phyloP scores from a whole-genome alignment of 2,329 filamentous ascomycete species.

The Myotisia sp. region DNA sequence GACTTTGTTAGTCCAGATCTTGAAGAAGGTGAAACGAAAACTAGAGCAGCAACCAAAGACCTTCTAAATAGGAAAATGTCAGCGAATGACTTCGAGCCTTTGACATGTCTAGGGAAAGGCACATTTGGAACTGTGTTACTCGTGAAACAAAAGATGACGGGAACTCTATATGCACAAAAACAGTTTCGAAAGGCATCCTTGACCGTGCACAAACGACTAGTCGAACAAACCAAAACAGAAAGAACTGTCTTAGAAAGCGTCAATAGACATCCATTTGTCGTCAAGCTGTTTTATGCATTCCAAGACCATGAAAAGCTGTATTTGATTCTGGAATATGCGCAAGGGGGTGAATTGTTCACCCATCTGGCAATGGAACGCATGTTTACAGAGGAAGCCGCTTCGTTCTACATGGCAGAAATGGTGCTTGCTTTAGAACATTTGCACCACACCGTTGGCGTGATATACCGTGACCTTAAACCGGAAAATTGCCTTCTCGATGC shows the following conservation, averaged over 20 bases:
- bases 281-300: slow-evolving; percentile 96
- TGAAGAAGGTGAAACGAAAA: slow-evolving; percentile 30
- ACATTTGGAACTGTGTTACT: slow-evolving; percentile 90
- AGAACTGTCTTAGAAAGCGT: slow-evolving; percentile 88
- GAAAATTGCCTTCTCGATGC: slow-evolving; percentile 91
- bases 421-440: slow-evolving; percentile 85
- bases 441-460: slow-evolving; percentile 79
- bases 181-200: slow-evolving; percentile 96
- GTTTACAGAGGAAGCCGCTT: slow-evolving; percentile 77
- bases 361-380: slow-evolving; percentile 87
- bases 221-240: slow-evolving; percentile 96
- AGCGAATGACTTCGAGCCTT: slow-evolving; percentile 72
- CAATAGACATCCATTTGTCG: slow-evolving; percentile 91
- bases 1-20: slow-evolving; percentile 62
- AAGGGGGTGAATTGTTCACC: slow-evolving; percentile 93
- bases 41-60: too few relatives aligned
- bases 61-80: slow-evolving; percentile 66
- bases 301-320: slow-evolving; percentile 97
- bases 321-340: slow-evolving; percentile 90
- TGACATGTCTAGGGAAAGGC: slow-evolving; percentile 89
- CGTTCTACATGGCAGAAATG: slow-evolving; percentile 99
- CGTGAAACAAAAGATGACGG: slow-evolving; percentile 77
- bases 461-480: slow-evolving; percentile 94
- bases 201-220: slow-evolving; percentile 84
- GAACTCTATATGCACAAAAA: slow-evolving; percentile 89